A percentile compares a stretch with the other conserved stretches of the same genome.
These are phyloP conservation scores for Kodamaea kaohsiungensis DNA, from an alignment of 805 yeast genomes.

Conservation along the genomic window DNA sequence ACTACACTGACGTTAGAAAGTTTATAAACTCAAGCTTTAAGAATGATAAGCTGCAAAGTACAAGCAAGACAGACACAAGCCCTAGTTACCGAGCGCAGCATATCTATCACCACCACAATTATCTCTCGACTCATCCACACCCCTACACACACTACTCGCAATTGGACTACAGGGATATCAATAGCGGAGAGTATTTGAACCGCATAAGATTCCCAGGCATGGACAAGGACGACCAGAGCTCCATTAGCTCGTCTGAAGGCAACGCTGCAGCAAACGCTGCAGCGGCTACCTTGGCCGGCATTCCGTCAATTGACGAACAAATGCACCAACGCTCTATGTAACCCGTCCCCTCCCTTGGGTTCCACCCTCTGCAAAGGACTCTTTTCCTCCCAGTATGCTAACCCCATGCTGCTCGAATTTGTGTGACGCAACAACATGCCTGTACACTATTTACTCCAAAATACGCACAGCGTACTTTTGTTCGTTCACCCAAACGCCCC, in stretches of 20 bases:
- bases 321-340: background rate
- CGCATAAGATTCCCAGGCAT: conserved; percentile 12
- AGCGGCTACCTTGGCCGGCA: conserved; percentile 3
- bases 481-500: background rate
- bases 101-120: conserved; percentile 7
- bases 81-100: conserved; percentile 1
- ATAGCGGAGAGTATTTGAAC: conserved; percentile 12
- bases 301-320: background rate
- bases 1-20: conserved; percentile 2
- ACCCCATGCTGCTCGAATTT: background rate
- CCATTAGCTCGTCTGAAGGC: background rate
- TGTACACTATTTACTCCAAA: background rate
- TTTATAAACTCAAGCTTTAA: conserved; percentile 1
- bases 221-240: conserved; percentile 13
- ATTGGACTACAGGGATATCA: conserved; percentile 11
- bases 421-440: conserved; percentile 1
- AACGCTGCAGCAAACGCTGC: background rate
- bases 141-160: conserved; percentile 9
- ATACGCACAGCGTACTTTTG: background rate
- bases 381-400: background rate
- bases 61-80: background rate
- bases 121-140: conserved; percentile 5
- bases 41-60: background rate
- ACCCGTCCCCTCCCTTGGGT: background rate
- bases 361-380: background rate